Evolutionary conservation across 495 filamentous ascomycete genomes (phyloP), one percentile per base, ranked within the genome.

Genomic region (Aspergillus indologenus): DNA sequence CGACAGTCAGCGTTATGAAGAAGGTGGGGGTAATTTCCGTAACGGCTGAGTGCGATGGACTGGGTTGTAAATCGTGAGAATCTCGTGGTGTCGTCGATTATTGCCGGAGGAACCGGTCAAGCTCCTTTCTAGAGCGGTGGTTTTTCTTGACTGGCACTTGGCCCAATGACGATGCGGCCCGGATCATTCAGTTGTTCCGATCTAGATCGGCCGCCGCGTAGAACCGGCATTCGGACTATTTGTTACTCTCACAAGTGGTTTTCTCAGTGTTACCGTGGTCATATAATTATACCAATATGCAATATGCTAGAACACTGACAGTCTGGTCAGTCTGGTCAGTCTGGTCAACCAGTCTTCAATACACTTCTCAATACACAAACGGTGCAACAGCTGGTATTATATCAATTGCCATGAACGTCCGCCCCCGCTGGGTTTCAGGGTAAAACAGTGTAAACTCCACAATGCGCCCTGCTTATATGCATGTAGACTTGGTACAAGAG

Each of bases 111-210:
- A n/a, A 26, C 22, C 22, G 22, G 22, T 24, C 22, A 9, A 51
- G 48, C 48, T 51, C 48, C 48, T 51, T 51, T 51, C 48, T 18
- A 51, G 12, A 14, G 24, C 43, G 24, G 45, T 56, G 31, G 52
- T 45, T 51, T 51, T 51, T 51, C 23, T n/a, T 1, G 48, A 29
- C 22, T 51, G 3, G 14, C 24, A 18, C 23, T 29, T 40, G 19
- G 48, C 48, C 24, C 48, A 51, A 51, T 51, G 48, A 51, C 48
- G 48, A 53, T 59, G 53, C 34, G 26, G 15, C 5, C 14, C 63
- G 63, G 63, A 65, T 61, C 43, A 57, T 61, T 20, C n/a, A 46
- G 59, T 65, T 65, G 22, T 61, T 65, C 63, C 63, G 74, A 65
- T 42, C 62, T 68, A 19, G 71, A 40, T 40, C 34, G 34, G 7